A percentile compares a stretch with the other conserved stretches of the same genome.
Evolutionary conservation across 176 grass and related monocot species (phyloP).

Genomic region (Oryza coarctata): DNA sequence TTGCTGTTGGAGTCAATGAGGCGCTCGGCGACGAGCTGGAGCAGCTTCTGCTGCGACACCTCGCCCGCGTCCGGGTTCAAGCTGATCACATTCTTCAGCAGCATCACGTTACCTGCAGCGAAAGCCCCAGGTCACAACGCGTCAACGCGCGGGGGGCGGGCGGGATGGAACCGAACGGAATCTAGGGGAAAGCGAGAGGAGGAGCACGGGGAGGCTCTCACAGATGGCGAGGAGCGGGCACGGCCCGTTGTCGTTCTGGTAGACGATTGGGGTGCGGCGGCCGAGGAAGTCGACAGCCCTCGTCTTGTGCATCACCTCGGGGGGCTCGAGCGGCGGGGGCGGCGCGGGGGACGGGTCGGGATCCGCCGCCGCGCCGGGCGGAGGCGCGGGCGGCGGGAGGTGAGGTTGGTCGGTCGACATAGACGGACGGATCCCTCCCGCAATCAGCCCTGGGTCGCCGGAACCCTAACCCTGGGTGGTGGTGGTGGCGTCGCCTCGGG

Average conservation of each 20-base stretch:
- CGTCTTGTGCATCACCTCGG: slow-evolving; percentile 73
- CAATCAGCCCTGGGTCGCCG: slow-evolving; percentile 23
- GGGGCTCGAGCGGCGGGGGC: slow-evolving; percentile 29
- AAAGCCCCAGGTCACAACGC: slow-evolving; percentile 9
- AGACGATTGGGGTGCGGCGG: slow-evolving; percentile 78
- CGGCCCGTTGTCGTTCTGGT: slow-evolving; percentile 98
- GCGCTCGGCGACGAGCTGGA: slow-evolving; percentile 86
- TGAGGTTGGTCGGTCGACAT: slow-evolving; percentile 38
- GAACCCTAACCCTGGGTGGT: slow-evolving; percentile 26
- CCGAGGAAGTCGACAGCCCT: slow-evolving; percentile 90
- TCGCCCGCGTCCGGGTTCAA: slow-evolving; percentile 79
- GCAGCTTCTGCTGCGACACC: slow-evolving; percentile 91
- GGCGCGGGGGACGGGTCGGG: slow-evolving; percentile 9
- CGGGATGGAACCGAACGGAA: neutral
- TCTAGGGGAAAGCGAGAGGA: neutral
- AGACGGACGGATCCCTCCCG: slow-evolving; percentile 25
- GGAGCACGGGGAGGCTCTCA: slow-evolving; percentile 30
- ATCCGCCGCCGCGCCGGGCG: slow-evolving; percentile 36
- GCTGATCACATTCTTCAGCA: slow-evolving; percentile 85
- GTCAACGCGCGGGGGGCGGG: too few species aligned
- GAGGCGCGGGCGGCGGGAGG: slow-evolving; percentile 34
- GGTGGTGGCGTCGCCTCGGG: neutral
- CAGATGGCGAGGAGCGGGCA: slow-evolving; percentile 97
- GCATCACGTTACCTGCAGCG: slow-evolving; percentile 78
- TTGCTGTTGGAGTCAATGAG: slow-evolving; percentile 85